Conservation (phyloP, 768 basidiomycete genomes). For the Russula foetens region DNA sequence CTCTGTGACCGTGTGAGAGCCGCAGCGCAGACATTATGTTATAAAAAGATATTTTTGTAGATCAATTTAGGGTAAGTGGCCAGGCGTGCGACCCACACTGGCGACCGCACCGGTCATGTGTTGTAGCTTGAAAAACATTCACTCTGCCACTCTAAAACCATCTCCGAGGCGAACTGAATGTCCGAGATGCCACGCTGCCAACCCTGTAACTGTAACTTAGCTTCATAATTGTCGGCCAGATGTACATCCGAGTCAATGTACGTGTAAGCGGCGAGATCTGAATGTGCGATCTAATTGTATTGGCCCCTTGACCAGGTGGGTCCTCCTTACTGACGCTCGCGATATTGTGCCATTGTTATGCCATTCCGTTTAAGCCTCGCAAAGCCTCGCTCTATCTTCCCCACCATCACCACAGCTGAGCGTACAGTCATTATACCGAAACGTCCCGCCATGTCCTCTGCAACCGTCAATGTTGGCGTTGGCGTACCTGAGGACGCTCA, state of each 20-base stretch:
- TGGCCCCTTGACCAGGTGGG: neutral
- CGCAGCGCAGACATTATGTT: too few species aligned
- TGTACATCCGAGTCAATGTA: too few species aligned
- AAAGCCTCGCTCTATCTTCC: neutral
- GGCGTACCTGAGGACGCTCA: conserved; percentile 13
- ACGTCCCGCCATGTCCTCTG: neutral
- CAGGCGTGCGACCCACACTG: neutral
- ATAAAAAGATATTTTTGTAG: too few species aligned
- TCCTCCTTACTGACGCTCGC: neutral
- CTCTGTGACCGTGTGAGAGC: too few species aligned
- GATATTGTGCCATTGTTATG: conserved; percentile 7
- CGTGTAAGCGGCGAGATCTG: neutral
- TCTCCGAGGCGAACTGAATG: neutral
- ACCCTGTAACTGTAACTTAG: too few species aligned
- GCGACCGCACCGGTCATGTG: neutral
- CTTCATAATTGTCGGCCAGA: neutral
- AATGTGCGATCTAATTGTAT: neutral
- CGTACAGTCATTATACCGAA: neutral
- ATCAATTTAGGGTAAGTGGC: neutral
- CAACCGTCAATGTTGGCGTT: neutral
- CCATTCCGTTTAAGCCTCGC: neutral
- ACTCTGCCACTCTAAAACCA: too few species aligned
- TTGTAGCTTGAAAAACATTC: too few species aligned
- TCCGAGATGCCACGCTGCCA: neutral
- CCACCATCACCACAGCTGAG: neutral